phyloP scores from a whole-genome alignment of 805 yeast genomes.

The Grigorovia jiainica region DNA sequence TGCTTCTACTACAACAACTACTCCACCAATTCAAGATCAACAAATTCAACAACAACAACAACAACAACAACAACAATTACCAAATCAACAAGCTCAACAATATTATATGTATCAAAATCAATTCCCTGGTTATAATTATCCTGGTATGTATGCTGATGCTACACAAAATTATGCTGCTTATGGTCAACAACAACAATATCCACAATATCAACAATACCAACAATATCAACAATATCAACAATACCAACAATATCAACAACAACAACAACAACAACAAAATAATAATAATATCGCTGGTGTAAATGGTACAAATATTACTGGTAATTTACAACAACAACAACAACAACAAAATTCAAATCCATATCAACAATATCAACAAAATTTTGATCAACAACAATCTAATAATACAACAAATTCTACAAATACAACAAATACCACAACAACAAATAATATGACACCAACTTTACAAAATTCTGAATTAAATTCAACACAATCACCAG shows the following conservation, averaged over 20 bases:
- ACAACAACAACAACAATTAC: slow-evolving; percentile 4
- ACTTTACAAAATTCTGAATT: slow-evolving; percentile 17
- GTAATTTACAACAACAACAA: too few species aligned
- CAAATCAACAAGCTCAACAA: slow-evolving; percentile 27
- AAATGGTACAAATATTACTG: too few species aligned
- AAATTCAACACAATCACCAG: slow-evolving; percentile 14
- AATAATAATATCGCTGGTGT: too few species aligned
- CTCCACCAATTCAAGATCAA: slow-evolving; percentile 5
- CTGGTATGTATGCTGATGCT: slow-evolving; percentile 30
- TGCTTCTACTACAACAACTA: background rate
- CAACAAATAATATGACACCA: slow-evolving; percentile 17
- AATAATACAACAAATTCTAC: background rate
- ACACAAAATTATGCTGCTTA: slow-evolving; percentile 22
- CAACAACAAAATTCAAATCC: background rate
- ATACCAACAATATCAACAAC: slow-evolving; percentile 4
- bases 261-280: background rate
- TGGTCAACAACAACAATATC: slow-evolving; percentile 25
- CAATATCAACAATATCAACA: slow-evolving; percentile 22
- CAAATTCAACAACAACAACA: slow-evolving; percentile 16
- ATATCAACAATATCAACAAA: slow-evolving; percentile 3
- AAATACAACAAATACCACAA: slow-evolving; percentile 3
- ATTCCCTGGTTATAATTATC: slow-evolving; percentile 30
- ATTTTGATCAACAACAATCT: background rate
- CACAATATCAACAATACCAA: slow-evolving; percentile 24
- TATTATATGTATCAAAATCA: slow-evolving; percentile 31